Percentiles rank a stretch among this genome's conserved stretches.
phyloP scores from a whole-genome alignment of 2,329 filamentous ascomycete genomes.

The Verticillium isaacii region DNA sequence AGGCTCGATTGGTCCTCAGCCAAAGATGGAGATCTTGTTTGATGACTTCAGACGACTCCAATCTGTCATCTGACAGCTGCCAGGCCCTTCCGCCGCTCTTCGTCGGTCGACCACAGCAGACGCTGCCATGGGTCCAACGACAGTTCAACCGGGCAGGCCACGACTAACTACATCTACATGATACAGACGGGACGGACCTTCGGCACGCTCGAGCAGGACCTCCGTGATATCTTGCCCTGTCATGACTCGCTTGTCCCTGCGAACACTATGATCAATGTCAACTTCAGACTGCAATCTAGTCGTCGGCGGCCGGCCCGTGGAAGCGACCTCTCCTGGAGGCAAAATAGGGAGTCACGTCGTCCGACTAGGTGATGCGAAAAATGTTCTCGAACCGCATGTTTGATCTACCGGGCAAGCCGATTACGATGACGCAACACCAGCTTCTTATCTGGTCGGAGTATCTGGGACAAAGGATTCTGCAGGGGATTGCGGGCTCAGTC shows the following conservation, averaged over 20 bases:
- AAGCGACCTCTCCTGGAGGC: not conserved
- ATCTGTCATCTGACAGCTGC: not conserved
- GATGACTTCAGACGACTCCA: not conserved
- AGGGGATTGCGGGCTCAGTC: too few species aligned
- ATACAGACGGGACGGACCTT: not conserved
- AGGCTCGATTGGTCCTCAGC: not conserved
- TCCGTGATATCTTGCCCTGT: not conserved
- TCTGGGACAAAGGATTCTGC: too few species aligned
- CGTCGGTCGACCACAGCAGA: not conserved
- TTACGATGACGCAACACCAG: too few species aligned
- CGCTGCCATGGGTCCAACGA: not conserved
- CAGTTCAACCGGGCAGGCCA: not conserved
- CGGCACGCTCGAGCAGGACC: not conserved
- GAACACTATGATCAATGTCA: not conserved
- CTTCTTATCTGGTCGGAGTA: too few species aligned
- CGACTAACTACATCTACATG: not conserved
- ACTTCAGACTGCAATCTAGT: not conserved
- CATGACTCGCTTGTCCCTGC: not conserved
- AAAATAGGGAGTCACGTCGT: not conserved
- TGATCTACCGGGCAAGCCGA: too few species aligned
- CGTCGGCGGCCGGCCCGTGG: not conserved
- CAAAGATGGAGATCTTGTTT: not conserved
- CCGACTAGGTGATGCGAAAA: not conserved
- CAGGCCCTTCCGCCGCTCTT: not conserved
- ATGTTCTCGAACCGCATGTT: too few species aligned